Base-by-base conservation (phyloP, 1,284 basidiomycete genomes). In the Rhodofomes roseus region DNA sequence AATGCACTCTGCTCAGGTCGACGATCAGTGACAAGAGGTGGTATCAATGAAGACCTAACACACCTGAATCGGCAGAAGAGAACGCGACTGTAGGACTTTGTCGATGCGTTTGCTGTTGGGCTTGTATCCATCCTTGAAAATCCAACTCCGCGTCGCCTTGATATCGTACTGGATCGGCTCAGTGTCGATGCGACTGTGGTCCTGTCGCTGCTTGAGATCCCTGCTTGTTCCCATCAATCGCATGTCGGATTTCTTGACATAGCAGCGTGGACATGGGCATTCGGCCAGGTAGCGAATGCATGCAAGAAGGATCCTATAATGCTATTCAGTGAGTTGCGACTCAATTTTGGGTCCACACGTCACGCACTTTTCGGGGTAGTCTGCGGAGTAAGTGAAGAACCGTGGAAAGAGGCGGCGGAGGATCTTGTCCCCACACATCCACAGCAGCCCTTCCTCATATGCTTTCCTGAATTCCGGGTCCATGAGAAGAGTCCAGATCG, bases 181-280 rank as follows among this genome's bases (percentile, higher is more conserved):
- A 25, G 50, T 31, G 40, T 66, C 59, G 4, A 46, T 25, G 18
- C 62, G 54, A n/a, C 18, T 9, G 6, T 54, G 25, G 25, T 48
- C 2, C 20, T 11, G 55, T 8, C 56, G 59, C n/a, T 27, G 7
- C 7, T 36, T 29, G 58, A 54, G 53, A 41, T 68, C 63, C 1
- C 37, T 23, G 9, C 23, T 29, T 0, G 50, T 55, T 2, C 66
- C 64, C 14, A 65, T 31, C 1, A 60, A n/a, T 1, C 2, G 36
- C 6, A 74, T 55, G 2, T 67, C 56, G 18, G 57, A 55, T 34
- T 62, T 63, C 43, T 31, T 22, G 1, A 68, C 60, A 0, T 65
- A 60, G 59, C 76, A 78, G 4, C 63, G 65, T 7, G 73, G 73
- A 59, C 76, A 78, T 0, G 61, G 60, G 53, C 63, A 65, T 9